Evolutionary conservation across 331 rosid genomes (phyloP).

Genomic region (Malus hybrid): DNA sequence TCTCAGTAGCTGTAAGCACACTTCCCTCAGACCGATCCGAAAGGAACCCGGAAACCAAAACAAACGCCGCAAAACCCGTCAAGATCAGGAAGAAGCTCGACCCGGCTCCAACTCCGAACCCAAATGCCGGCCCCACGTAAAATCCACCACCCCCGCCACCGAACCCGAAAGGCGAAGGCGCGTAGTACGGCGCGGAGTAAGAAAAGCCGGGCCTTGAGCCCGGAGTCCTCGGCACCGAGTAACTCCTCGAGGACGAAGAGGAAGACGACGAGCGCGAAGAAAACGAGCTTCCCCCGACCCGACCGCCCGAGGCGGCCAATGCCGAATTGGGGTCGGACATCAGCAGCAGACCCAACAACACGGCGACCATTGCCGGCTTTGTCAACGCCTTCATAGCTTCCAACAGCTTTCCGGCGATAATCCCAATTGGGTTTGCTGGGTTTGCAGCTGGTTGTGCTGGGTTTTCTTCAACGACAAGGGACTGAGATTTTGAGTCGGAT

Average conservation of each 20-base stretch:
- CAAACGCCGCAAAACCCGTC: slow-evolving; percentile 59
- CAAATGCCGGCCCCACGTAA: slow-evolving; percentile 77
- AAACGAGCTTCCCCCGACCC: slow-evolving; percentile 78
- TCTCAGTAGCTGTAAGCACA: slow-evolving; percentile 53
- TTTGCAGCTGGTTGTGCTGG: neutral
- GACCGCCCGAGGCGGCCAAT: slow-evolving; percentile 83
- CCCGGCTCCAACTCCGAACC: slow-evolving; percentile 87
- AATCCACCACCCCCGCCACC: slow-evolving; percentile 61
- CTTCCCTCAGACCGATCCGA: slow-evolving; percentile 79
- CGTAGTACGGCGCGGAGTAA: slow-evolving; percentile 71
- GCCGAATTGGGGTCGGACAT: slow-evolving; percentile 52
- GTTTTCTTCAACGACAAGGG: neutral
- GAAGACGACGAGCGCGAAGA: slow-evolving; percentile 50
- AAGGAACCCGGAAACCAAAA: slow-evolving; percentile 81
- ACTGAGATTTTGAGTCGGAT: neutral
- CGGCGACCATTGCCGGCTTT: slow-evolving; percentile 64
- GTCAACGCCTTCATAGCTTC: slow-evolving; percentile 39
- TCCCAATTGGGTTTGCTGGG: slow-evolving; percentile 23
- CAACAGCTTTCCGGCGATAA: slow-evolving; percentile 15
- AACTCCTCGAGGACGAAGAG: slow-evolving; percentile 56
- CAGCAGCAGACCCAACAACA: slow-evolving; percentile 54
- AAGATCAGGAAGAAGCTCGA: slow-evolving; percentile 67
- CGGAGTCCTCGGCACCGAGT: slow-evolving; percentile 56
- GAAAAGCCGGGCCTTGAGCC: slow-evolving; percentile 31
- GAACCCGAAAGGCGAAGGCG: slow-evolving; percentile 67